Conservation (phyloP, 352 stramenopile genomes). For the Globisporangium lucens region DNA sequence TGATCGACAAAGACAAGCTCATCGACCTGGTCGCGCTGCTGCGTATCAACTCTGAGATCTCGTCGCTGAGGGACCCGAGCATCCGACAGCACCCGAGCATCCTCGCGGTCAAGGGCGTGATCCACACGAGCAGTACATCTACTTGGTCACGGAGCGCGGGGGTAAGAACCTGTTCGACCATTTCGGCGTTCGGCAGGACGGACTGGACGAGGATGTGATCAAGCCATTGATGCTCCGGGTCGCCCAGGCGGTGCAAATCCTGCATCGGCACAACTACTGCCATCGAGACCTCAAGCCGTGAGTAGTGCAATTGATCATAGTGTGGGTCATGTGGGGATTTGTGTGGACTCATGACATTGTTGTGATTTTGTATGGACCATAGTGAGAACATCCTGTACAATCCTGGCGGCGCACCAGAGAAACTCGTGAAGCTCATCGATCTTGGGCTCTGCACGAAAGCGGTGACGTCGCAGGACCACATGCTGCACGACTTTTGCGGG, state of each 20-base stretch:
- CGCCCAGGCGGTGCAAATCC: slow-evolving; percentile 44
- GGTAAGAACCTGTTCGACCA: slow-evolving; percentile 85
- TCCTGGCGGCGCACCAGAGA: slow-evolving; percentile 18
- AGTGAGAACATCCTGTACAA: slow-evolving; percentile 76
- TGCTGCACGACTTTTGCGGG: slow-evolving; percentile 74
- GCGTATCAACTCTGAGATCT: slow-evolving; percentile 79
- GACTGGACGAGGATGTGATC: slow-evolving; percentile 43
- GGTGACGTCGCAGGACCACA: slow-evolving; percentile 25
- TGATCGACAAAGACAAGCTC: slow-evolving; percentile 85
- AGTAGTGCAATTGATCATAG: neutral
- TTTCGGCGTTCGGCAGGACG: slow-evolving; percentile 51
- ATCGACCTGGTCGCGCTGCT: slow-evolving; percentile 64
- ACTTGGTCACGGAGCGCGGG: slow-evolving; percentile 79
- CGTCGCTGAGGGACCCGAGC: slow-evolving; percentile 55
- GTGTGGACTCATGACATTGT: neutral
- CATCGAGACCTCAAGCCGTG: slow-evolving; percentile 80
- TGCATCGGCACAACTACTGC: slow-evolving; percentile 70
- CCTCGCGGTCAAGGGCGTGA: slow-evolving; percentile 63
- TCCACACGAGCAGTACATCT: slow-evolving; percentile 77
- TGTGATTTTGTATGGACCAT: neutral
- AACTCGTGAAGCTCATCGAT: slow-evolving; percentile 74
- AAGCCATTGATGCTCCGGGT: slow-evolving; percentile 41
- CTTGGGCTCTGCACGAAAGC: slow-evolving; percentile 74
- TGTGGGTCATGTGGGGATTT: neutral
- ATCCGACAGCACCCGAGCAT: slow-evolving; percentile 62